These are phyloP conservation scores for Solanum chmielewskii DNA, from an alignment of 257 asterid genomes.

Conservation along the genomic window DNA sequence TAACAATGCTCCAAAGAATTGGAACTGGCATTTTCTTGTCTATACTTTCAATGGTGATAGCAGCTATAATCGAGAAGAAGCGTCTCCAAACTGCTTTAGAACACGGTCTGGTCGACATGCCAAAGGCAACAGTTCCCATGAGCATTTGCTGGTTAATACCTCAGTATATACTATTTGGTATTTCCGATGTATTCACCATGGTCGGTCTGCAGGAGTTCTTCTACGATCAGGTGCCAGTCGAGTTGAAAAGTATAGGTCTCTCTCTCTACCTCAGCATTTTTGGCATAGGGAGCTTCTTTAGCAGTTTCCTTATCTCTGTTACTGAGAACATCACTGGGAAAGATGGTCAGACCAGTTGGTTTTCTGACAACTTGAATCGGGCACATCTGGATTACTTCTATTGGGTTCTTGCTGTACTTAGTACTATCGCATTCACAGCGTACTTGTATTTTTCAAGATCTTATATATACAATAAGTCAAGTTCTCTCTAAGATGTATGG, in stretches of 20 bases:
- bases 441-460: conserved; percentile 13
- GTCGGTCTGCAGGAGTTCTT: conserved; percentile 65
- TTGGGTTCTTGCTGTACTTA: conserved; percentile 26
- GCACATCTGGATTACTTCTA: conserved; percentile 34
- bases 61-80: conserved; percentile 50
- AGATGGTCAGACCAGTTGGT: conserved; percentile 21
- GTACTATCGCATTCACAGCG: conserved; percentile 12
- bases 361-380: conserved; percentile 24
- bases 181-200: conserved; percentile 35
- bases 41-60: conserved; percentile 30
- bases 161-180: conserved; percentile 37
- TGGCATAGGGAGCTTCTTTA: conserved; percentile 51
- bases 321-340: conserved; percentile 12
- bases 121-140: conserved; percentile 38
- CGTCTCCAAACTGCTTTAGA: conserved; percentile 36
- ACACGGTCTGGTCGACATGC: conserved; percentile 28
- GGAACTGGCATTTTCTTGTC: conserved; percentile 46
- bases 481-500: not conserved
- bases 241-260: conserved; percentile 43
- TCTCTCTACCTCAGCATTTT: conserved; percentile 42
- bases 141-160: conserved; percentile 57
- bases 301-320: conserved; percentile 44
- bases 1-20: conserved; percentile 51
- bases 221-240: conserved; percentile 51
- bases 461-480: conserved; percentile 14